Percentiles rank a stretch among this genome's conserved stretches.
These are phyloP conservation scores for Cercospora canescens DNA, from an alignment of 2,329 filamentous ascomycete genomes.

Conservation along the genomic window DNA sequence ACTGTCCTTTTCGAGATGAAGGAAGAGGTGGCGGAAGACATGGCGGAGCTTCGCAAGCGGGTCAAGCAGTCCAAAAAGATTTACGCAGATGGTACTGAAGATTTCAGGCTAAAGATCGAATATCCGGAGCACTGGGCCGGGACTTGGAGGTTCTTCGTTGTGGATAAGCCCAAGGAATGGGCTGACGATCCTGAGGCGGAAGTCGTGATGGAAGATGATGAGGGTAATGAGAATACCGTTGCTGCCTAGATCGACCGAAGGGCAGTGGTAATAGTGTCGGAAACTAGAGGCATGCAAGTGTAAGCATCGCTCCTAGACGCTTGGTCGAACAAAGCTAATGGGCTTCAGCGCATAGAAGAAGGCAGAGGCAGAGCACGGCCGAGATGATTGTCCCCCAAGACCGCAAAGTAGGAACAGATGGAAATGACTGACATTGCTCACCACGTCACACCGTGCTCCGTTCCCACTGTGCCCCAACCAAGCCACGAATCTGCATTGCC, in stretches of 20 bases:
- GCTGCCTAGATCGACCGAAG: not conserved
- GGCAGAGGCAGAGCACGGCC: no score
- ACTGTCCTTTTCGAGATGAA: not conserved
- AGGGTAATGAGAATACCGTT: not conserved
- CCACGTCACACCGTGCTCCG: no score
- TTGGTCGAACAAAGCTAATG: no score
- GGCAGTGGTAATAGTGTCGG: not conserved
- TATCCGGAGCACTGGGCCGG: not conserved
- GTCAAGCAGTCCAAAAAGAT: not conserved
- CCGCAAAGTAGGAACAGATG: no score
- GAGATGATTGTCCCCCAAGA: no score
- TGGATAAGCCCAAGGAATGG: not conserved
- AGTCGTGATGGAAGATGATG: not conserved
- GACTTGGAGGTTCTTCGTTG: not conserved
- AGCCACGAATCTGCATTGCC: no score
- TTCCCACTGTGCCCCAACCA: no score
- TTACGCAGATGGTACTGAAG: not conserved
- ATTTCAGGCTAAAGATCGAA: not conserved
- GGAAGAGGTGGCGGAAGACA: not conserved
- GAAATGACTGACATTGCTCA: no score
- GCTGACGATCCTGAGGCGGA: not conserved
- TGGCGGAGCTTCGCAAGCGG: not conserved
- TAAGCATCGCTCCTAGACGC: no score
- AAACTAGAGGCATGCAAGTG: no score
- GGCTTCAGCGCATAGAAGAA: no score